Percentiles rank a stretch among this genome's conserved stretches.
Evolutionary conservation across 805 yeast species (phyloP).

Genomic region (Yarrowia phangngaensis): DNA sequence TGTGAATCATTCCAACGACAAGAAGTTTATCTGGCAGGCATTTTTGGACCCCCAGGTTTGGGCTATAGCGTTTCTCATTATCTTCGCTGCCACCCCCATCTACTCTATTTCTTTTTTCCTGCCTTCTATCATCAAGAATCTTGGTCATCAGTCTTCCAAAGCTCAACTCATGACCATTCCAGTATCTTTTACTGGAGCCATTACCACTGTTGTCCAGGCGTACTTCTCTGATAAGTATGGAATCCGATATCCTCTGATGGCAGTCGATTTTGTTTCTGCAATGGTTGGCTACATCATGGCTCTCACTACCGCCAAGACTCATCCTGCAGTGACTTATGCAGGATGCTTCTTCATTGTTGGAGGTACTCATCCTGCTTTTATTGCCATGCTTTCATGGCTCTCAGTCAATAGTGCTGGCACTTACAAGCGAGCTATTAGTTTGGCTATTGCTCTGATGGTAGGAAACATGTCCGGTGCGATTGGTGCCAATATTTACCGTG

Average conservation of each 20-base stretch:
- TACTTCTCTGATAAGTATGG: constrained; percentile 38
- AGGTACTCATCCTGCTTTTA: constrained; percentile 58
- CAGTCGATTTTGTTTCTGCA: constrained; percentile 35
- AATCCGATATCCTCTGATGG: constrained; percentile 35
- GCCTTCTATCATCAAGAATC: constrained; percentile 50
- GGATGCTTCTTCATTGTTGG: constrained; percentile 54
- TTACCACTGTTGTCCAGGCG: constrained; percentile 33
- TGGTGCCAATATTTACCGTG: constrained; percentile 51
- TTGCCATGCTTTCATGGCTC: constrained; percentile 56
- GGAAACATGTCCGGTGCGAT: constrained; percentile 65
- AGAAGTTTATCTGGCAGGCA: constrained; percentile 44
- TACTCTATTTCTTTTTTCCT: constrained; percentile 59
- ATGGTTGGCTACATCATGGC: constrained; percentile 44
- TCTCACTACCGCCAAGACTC: constrained; percentile 43
- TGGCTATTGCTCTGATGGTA: constrained; percentile 56
- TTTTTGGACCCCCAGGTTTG: constrained; percentile 52
- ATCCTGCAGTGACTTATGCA: constrained; percentile 42
- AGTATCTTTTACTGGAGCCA: constrained; percentile 42
- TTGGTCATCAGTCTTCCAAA: constrained; percentile 58
- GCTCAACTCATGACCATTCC: constrained; percentile 50
- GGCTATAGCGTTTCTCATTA: constrained; percentile 50
- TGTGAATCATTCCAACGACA: constrained; percentile 42
- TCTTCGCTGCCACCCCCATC: constrained; percentile 53
- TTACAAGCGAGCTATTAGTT: constrained; percentile 50
- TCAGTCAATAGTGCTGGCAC: constrained; percentile 56